Percentiles rank a stretch among this genome's conserved stretches.
Evolutionary conservation across 495 filamentous ascomycete species (phyloP).

Genomic region (Neurospora sublineolata): DNA sequence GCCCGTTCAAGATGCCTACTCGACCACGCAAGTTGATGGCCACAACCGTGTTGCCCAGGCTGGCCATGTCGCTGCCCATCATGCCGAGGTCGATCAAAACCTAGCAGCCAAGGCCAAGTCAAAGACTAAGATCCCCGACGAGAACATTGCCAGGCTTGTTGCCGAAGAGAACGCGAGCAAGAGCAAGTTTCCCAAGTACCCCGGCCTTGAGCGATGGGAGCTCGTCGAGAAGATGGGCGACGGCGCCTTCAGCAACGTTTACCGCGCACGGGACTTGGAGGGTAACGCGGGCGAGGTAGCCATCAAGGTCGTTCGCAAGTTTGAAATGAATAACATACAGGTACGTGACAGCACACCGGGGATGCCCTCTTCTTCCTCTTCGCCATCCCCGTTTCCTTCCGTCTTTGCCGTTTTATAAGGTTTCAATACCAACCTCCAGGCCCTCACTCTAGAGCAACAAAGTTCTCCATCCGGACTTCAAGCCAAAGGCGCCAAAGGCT

Average conservation of each 20-base stretch:
- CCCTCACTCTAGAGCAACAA: constrained; percentile 56
- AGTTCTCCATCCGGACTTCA: constrained; percentile 88
- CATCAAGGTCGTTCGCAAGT: constrained; percentile 98
- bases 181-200: constrained; percentile 81
- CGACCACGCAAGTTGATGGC: constrained; percentile 45
- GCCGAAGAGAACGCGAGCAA: constrained; percentile 79
- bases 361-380: constrained; percentile 21
- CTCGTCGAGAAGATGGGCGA: constrained; percentile 97
- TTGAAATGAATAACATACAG: constrained; percentile 96
- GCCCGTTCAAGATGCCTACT: constrained; percentile 37
- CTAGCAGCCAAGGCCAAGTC: constrained; percentile 26
- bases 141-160: constrained; percentile 70
- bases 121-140: constrained; percentile 44
- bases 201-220: constrained; percentile 82
- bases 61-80: constrained; percentile 45
- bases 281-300: constrained; percentile 70
- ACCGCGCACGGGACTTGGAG: constrained; percentile 64
- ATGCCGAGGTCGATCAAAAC: constrained; percentile 26
- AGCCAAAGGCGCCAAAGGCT: constrained; percentile 74
- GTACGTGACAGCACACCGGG: constrained; percentile 45
- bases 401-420: constrained; percentile 9
- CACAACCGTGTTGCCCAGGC: constrained; percentile 55
- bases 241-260: constrained; percentile 97
- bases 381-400: constrained; percentile 9
- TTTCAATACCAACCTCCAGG: constrained; percentile 33